phyloP scores from a whole-genome alignment of 768 basidiomycete species.

The Boletus rufocinnamomeus region DNA sequence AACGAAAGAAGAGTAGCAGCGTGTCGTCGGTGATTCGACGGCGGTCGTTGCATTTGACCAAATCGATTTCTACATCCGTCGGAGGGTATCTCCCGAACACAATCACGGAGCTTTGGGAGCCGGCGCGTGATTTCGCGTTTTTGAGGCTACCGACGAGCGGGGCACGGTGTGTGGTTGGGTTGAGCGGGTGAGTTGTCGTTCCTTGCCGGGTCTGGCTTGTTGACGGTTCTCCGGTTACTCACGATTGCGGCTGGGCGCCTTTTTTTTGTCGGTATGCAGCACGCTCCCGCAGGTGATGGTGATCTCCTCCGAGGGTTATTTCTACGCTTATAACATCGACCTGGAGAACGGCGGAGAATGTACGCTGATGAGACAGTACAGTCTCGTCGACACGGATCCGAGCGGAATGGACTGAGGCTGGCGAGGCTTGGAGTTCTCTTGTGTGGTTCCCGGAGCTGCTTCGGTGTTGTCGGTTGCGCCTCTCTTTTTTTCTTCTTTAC shows the following conservation, averaged over 20 bases:
- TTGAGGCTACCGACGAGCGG: constrained; percentile 79
- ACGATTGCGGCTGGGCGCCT: background rate
- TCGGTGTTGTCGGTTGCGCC: constrained; percentile 1
- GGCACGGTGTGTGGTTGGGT: constrained; percentile 82
- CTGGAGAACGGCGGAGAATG: constrained; percentile 96
- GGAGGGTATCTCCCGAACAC: constrained; percentile 87
- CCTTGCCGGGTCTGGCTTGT: background rate
- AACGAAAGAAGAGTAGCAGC: constrained; percentile 59
- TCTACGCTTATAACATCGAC: constrained; percentile 95
- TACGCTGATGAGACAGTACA: constrained; percentile 91
- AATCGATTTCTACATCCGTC: constrained; percentile 72
- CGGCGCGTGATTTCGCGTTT: constrained; percentile 91
- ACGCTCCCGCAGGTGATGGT: constrained; percentile 98
- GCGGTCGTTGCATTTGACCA: constrained; percentile 74
- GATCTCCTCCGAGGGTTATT: constrained; percentile 91
- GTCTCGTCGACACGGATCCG: constrained; percentile 36
- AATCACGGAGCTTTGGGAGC: constrained; percentile 96
- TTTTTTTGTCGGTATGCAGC: constrained; percentile 39
- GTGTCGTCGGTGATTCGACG: constrained; percentile 67
- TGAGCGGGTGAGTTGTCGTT: constrained; percentile 73
- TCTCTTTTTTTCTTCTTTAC: background rate
- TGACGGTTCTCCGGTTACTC: background rate
- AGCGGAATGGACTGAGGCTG: constrained; percentile 33
- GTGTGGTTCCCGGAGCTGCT: background rate
- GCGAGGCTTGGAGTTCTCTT: background rate